Evolutionary conservation across 176 grass and related monocot species (phyloP), one percentile per base, ranked within the genome.

Genomic region (Zizania latifolia): DNA sequence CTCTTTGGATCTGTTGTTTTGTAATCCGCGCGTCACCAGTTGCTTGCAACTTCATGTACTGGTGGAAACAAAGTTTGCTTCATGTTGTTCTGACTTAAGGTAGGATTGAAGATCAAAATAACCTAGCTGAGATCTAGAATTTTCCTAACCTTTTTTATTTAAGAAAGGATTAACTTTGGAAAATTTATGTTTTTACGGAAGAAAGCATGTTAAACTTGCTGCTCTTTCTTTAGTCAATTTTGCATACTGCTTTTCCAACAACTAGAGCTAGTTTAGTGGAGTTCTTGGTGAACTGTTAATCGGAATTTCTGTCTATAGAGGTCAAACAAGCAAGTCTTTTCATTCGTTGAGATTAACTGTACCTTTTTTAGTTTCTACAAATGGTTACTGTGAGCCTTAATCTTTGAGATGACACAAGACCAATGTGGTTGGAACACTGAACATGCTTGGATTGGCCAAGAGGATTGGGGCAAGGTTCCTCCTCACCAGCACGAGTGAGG

Each of bases 351-450:
- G 31, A 53, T 10, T 62, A 58, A 6, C 33, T 62, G 24, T 54
- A 44, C 71, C 66, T 27, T 78, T 72, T 73, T 54, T n/a, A n/a
- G n/a, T n/a, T n/a, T n/a, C n/a, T n/a, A 43, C 34, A 65, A 56
- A 54, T 64, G 40, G 13, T 43, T 65, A 63, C 19, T 76, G 50
- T 34, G 63, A 58, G 14, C 79, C 75, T 83, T 80, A 76, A 84
- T 65, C 23, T 83, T 76, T 68, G 63, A 51, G 60, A 63, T 32
- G 62, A 54, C 85, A 94, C 92, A 94, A 94, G 80, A 94, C 92
- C 4, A 94, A 94, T 73, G 92, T 94, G 17, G 88, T 94, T 32
- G 92, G 92, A 27, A 94, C 92, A 45, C 54, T 91, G 4, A 94
- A 94, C n/a, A n/a, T n/a, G n/a, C n/a, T n/a, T n/a, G n/a, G n/a